Evolutionary conservation across 2,329 filamentous ascomycete genomes (phyloP).

Genomic region (Trematosphaeria pertusa): DNA sequence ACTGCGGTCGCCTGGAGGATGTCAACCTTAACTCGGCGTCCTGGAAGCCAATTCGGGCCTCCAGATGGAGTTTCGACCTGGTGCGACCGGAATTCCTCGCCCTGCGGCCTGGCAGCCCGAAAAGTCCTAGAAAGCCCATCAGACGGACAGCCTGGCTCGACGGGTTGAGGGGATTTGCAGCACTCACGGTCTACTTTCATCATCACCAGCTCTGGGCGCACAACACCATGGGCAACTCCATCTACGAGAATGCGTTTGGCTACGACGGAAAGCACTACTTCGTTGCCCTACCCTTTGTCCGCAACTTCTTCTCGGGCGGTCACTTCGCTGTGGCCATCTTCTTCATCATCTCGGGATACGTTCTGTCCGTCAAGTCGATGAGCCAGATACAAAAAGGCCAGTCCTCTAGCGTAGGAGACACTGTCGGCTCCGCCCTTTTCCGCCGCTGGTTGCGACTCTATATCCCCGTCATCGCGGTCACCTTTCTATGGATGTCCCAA

Average conservation of each 20-base stretch:
- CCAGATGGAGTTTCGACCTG: constrained; percentile 39
- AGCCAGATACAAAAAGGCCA: constrained; percentile 53
- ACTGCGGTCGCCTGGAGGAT: constrained; percentile 33
- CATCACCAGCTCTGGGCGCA: constrained; percentile 57
- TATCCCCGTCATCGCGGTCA: constrained; percentile 61
- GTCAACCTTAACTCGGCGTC: constrained; percentile 26
- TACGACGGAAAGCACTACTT: constrained; percentile 41
- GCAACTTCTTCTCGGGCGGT: constrained; percentile 57
- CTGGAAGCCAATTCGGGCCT: constrained; percentile 36
- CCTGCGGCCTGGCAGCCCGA: constrained; percentile 25
- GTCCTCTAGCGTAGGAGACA: constrained; percentile 49
- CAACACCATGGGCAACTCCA: constrained; percentile 55
- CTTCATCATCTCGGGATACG: constrained; percentile 62
- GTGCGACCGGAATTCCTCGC: constrained; percentile 41
- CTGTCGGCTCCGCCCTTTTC: constrained; percentile 58
- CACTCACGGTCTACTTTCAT: constrained; percentile 69
- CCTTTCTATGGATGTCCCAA: constrained; percentile 60
- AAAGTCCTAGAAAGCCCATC: constrained; percentile 29
- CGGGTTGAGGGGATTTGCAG: constrained; percentile 71
- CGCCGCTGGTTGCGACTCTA: constrained; percentile 59
- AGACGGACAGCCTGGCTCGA: constrained; percentile 57
- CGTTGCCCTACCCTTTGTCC: constrained; percentile 50
- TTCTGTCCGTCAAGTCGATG: constrained; percentile 58
- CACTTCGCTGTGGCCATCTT: constrained; percentile 63
- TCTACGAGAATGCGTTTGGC: constrained; percentile 46